phyloP scores from a whole-genome alignment of 1,284 basidiomycete species.

The Bondarzewia mesenterica region DNA sequence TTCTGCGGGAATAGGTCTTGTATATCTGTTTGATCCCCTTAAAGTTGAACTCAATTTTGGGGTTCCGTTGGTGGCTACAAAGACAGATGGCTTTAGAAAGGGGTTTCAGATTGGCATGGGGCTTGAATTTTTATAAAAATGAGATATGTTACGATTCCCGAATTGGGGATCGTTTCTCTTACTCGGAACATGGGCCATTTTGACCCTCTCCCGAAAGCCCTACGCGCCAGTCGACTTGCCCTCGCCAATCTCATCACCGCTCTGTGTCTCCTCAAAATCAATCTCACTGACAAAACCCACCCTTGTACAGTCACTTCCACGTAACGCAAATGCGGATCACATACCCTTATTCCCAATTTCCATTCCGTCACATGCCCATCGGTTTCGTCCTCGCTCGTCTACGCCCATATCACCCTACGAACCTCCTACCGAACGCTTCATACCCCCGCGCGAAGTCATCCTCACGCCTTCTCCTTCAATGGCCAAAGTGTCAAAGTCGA shows the following conservation, averaged over 20 bases:
- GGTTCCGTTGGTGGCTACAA: constrained; percentile 75
- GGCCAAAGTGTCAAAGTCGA: constrained; percentile 23
- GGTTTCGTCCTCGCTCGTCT: constrained; percentile 21
- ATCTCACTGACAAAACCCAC: constrained; percentile 17
- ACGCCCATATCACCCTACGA: constrained; percentile 56
- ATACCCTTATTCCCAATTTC: constrained; percentile 30
- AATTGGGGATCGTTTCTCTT: no score
- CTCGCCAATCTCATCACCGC: constrained; percentile 9
- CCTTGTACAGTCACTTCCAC: constrained; percentile 30
- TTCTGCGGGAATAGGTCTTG: constrained; percentile 83
- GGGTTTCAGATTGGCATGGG: constrained; percentile 93
- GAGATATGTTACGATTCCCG: no score
- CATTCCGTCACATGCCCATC: constrained; percentile 14
- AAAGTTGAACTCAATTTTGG: constrained; percentile 91
- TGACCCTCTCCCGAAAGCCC: constrained; percentile 24
- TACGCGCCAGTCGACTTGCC: constrained; percentile 18
- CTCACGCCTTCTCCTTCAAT: constrained; percentile 28
- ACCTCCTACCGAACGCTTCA: constrained; percentile 57
- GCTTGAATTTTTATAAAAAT: constrained; percentile 76
- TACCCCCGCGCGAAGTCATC: constrained; percentile 55
- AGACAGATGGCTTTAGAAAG: constrained; percentile 69
- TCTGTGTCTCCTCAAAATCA: constrained; percentile 16
- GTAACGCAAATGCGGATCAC: constrained; percentile 41
- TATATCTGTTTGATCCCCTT: constrained; percentile 82
- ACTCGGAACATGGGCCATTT: no score